phyloP scores from a whole-genome alignment of 2,329 filamentous ascomycete genomes.

The Diaporthe sp. region DNA sequence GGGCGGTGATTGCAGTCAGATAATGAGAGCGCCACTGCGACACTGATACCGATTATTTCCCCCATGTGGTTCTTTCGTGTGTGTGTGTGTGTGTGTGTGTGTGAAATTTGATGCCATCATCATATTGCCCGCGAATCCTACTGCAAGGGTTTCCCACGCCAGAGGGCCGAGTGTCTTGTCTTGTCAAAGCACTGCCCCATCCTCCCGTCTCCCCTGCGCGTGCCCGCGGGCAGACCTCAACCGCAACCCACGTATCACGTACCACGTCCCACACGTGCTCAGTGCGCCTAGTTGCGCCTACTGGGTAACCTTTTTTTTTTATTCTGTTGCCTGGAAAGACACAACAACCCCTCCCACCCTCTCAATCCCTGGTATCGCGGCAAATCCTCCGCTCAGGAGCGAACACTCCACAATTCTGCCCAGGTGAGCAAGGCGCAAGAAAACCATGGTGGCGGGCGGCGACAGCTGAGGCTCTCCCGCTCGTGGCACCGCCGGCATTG shows the following conservation, averaged over 20 bases:
- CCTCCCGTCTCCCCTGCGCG: conserved; percentile 32
- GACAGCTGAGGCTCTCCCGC: not conserved
- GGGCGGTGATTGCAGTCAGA: conserved; percentile 9
- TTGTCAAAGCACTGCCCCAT: conserved; percentile 29
- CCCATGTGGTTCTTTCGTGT: not conserved
- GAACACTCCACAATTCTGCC: conserved; percentile 5
- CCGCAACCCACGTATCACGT: not conserved
- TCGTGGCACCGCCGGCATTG: conserved; percentile 1
- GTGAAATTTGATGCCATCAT: conserved; percentile 20
- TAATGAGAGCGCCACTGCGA: conserved; percentile 13
- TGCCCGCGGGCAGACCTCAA: not conserved
- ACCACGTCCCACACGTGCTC: not conserved
- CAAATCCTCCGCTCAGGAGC: conserved; percentile 10
- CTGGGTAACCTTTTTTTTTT: not conserved
- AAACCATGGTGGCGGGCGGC: not conserved
- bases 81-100: no score
- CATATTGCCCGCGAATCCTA: conserved; percentile 13
- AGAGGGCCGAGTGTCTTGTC: not conserved
- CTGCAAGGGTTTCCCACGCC: not conserved
- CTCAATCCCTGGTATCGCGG: not conserved
- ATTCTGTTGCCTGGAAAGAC: conserved; percentile 31
- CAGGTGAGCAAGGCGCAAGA: conserved; percentile 2
- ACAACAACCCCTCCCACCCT: not conserved
- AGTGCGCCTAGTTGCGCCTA: conserved; percentile 32
- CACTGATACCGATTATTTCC: not conserved